Base-by-base conservation (phyloP, 495 filamentous ascomycete species). In the Penicillium cataractarum region DNA sequence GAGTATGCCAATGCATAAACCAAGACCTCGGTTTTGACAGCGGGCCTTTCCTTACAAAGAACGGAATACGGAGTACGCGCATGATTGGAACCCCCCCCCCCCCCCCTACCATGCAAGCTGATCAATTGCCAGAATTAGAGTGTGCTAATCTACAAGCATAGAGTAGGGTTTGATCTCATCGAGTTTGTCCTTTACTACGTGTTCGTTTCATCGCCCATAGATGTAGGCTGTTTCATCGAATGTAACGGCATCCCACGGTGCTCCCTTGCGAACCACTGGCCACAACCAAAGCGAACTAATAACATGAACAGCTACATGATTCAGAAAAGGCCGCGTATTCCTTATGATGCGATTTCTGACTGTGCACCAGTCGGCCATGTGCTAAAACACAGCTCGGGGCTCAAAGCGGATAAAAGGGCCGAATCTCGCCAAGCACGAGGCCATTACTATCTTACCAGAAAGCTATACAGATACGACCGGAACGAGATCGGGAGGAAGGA, bases 11-110 rank as follows among this genome's bases (percentile, higher is more conserved):
- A 57, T 63, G 46, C 32, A 24, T 58, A 57, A n/a, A 27, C 19
- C 35, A 33, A 44, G 35, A 48, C 40, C 54, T 63, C 60, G 60
- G 60, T 48, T n/a, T 57, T 63, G 55, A 53, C 37, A 53, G 60
- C 54, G 60, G 60, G 60, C 35, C 54, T 44, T 29, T 40, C 32
- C 27, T 10, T 24, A 46, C 42, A 46, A 15, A 46, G 42, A 46
- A 21, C 17, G 19, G 19, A 5, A 22, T 46, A 9, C 9, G n/a
- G 24, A 50, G 21, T 0, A n/a, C 3, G 29, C 29, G n/a, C n/a
- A n/a, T n/a, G n/a, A n/a, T n/a, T n/a, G n/a, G n/a, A n/a, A n/a
- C n/a, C n/a, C n/a, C n/a, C n/a, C n/a, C n/a, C n/a, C n/a, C n/a
- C n/a, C n/a, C n/a, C n/a, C n/a, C n/a, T n/a, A n/a, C n/a, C n/a